Percentiles rank a stretch among this genome's conserved stretches.
Conservation (phyloP, 495 filamentous ascomycete genomes). For the Echria macrotheca region DNA sequence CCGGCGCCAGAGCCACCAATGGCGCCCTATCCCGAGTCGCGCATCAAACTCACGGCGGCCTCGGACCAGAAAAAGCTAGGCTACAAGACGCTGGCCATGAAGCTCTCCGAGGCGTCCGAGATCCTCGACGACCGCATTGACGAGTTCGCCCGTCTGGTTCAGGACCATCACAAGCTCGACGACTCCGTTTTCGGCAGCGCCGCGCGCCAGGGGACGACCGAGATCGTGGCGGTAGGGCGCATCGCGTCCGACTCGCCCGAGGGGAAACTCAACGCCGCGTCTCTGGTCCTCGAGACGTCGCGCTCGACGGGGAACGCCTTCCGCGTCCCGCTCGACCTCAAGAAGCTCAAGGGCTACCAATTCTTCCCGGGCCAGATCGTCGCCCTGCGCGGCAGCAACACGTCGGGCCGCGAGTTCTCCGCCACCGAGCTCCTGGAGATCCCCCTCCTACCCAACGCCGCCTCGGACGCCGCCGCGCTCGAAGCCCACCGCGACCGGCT, state of each 20-base stretch:
- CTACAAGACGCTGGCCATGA: constrained; percentile 92
- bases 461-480: constrained; percentile 55
- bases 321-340: constrained; percentile 73
- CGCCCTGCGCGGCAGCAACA: constrained; percentile 78
- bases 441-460: constrained; percentile 64
- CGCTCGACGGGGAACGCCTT: constrained; percentile 76
- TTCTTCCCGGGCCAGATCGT: constrained; percentile 96
- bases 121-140: constrained; percentile 94
- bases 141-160: constrained; percentile 67
- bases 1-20: constrained; percentile 61
- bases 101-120: constrained; percentile 83
- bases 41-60: constrained; percentile 74
- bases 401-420: constrained; percentile 76
- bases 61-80: constrained; percentile 84
- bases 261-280: constrained; percentile 76
- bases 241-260: constrained; percentile 82
- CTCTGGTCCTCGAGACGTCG: constrained; percentile 81
- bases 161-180: constrained; percentile 67
- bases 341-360: constrained; percentile 61
- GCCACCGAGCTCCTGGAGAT: constrained; percentile 70
- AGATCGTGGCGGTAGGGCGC: constrained; percentile 83
- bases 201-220: constrained; percentile 71
- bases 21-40: constrained; percentile 64
- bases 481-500: constrained; percentile 62
- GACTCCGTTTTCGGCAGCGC: constrained; percentile 85